These are phyloP conservation scores for Gloeostereum incarnatum DNA, from an alignment of 768 basidiomycete species.

Conservation along the genomic window DNA sequence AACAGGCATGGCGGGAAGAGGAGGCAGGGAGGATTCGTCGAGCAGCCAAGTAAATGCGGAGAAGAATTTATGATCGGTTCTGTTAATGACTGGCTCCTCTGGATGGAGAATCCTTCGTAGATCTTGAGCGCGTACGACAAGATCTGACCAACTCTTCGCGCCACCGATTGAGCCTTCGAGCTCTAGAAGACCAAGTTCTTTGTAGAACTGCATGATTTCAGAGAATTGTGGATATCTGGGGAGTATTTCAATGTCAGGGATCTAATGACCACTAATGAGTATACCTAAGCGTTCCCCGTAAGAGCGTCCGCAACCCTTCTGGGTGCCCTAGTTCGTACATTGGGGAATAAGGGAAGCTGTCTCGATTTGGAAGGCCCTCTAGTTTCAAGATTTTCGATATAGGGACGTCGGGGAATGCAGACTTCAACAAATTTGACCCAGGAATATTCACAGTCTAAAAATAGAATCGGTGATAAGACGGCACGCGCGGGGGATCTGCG, in stretches of 20 bases:
- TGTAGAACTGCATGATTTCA: conserved; percentile 64
- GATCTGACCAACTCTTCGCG: conserved; percentile 27
- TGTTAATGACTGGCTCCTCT: conserved; percentile 29
- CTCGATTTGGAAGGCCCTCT: conserved; percentile 82
- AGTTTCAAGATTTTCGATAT: conserved; percentile 52
- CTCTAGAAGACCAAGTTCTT: conserved; percentile 59
- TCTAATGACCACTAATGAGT: conserved; percentile 6
- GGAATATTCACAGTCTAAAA: conserved; percentile 37
- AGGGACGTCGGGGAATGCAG: conserved; percentile 58
- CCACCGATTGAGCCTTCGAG: conserved; percentile 20
- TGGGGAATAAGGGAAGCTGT: conserved; percentile 63
- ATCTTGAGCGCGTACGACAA: conserved; percentile 19
- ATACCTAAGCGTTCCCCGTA: conserved; percentile 81
- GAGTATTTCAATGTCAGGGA: not conserved
- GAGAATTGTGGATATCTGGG: conserved; percentile 80
- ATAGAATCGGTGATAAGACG: conserved; percentile 1
- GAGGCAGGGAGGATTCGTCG: conserved; percentile 21
- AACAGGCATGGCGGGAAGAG: conserved; percentile 29
- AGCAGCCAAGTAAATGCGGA: conserved; percentile 43
- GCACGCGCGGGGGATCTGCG: conserved; percentile 2
- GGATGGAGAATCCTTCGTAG: conserved; percentile 3
- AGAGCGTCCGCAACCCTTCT: conserved; percentile 44
- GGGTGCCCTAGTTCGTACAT: conserved; percentile 48
- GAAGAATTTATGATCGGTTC: not conserved
- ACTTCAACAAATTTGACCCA: conserved; percentile 43